Conservation (phyloP, 2,329 filamentous ascomycete species). For the Penicillium capsulatum region DNA sequence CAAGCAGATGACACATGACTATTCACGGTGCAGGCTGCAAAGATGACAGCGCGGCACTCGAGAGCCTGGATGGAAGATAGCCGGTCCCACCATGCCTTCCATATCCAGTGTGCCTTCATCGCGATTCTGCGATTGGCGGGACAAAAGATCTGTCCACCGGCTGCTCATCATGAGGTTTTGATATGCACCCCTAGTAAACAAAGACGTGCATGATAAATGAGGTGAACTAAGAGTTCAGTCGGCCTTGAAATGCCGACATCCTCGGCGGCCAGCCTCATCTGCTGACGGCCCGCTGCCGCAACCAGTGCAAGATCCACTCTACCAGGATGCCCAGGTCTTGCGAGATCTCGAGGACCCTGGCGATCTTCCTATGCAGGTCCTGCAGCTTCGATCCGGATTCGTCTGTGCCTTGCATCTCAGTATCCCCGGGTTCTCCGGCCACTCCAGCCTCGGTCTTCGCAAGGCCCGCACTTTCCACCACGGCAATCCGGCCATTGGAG, state of each 20-base stretch:
- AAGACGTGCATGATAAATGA: no score
- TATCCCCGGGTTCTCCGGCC: conserved; percentile 13
- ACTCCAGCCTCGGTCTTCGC: conserved; percentile 16
- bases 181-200: no score
- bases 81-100: no score
- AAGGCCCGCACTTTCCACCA: conserved; percentile 38
- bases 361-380: conserved; percentile 33
- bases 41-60: no score
- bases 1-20: no score
- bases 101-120: no score
- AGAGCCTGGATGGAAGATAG: no score
- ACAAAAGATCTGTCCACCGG: no score
- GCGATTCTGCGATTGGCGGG: no score
- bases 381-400: conserved; percentile 14
- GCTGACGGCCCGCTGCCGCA: conserved; percentile 28
- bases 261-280: conserved; percentile 13
- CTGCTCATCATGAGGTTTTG: no score
- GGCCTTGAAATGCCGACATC: background rate
- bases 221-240: background rate
- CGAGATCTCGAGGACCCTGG: conserved; percentile 40
- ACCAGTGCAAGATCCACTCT: conserved; percentile 42
- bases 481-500: conserved; percentile 39
- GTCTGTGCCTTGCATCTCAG: conserved; percentile 20
- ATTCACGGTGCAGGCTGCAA: no score
- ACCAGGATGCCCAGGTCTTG: conserved; percentile 44